phyloP scores from a whole-genome alignment of 768 basidiomycete genomes.

The Mycena metata region DNA sequence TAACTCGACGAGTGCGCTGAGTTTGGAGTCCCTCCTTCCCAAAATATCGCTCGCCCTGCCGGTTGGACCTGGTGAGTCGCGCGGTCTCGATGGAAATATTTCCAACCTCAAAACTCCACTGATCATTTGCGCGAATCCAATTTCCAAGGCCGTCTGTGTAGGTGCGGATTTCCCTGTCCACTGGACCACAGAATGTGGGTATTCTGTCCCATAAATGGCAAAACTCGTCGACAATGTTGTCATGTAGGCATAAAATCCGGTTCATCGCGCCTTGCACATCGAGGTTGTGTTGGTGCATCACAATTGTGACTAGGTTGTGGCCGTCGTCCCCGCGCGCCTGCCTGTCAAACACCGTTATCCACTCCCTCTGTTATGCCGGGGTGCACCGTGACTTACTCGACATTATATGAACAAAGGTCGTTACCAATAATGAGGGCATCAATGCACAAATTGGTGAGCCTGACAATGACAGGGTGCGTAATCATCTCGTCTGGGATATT shows the following conservation, averaged over 20 bases:
- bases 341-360: background rate
- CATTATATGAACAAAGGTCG: constrained; percentile 45
- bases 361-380: no score
- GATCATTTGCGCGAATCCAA: constrained; percentile 64
- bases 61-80: background rate
- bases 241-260: constrained; percentile 51
- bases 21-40: constrained; percentile 51
- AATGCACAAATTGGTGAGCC: constrained; percentile 44
- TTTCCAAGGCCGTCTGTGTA: constrained; percentile 65
- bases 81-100: constrained; percentile 24
- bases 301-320: constrained; percentile 59
- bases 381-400: constrained; percentile 35
- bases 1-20: constrained; percentile 47
- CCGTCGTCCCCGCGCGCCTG: constrained; percentile 52
- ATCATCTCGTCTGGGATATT: constrained; percentile 59
- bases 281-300: constrained; percentile 54
- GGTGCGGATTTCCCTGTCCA: constrained; percentile 56
- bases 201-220: constrained; percentile 49
- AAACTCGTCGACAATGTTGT: constrained; percentile 49
- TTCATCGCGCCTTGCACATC: constrained; percentile 54
- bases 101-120: constrained; percentile 65
- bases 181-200: constrained; percentile 56
- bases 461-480: constrained; percentile 52
- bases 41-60: constrained; percentile 55
- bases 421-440: constrained; percentile 56